Conservation (phyloP, 257 asterid species). For the Solanum phureja region DNA sequence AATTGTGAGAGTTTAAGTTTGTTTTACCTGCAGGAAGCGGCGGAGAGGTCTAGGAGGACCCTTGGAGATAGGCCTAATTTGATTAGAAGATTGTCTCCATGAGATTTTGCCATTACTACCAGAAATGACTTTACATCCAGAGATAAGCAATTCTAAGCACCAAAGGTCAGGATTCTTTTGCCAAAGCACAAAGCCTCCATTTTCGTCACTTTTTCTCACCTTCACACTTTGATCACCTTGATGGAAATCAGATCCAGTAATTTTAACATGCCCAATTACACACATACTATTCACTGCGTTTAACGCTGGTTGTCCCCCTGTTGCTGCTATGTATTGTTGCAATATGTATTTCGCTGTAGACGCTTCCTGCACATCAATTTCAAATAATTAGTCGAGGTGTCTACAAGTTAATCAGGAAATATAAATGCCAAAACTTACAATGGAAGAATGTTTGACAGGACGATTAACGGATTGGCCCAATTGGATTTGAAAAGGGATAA, state of each 20-base stretch:
- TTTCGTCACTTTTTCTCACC: slow-evolving; percentile 56
- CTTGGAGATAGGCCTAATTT: slow-evolving; percentile 55
- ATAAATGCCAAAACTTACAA: slow-evolving; percentile 25
- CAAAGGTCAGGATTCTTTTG: slow-evolving; percentile 80
- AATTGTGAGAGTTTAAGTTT: neutral
- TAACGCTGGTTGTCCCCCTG: slow-evolving; percentile 78
- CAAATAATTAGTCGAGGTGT: neutral
- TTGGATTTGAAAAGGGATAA: slow-evolving; percentile 63
- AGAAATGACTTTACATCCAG: slow-evolving; percentile 82
- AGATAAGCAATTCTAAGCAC: slow-evolving; percentile 66
- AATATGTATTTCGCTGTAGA: slow-evolving; percentile 90
- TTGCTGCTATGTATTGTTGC: slow-evolving; percentile 82
- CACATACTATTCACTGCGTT: slow-evolving; percentile 68
- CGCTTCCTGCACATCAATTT: slow-evolving; percentile 46
- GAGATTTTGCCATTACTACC: slow-evolving; percentile 72
- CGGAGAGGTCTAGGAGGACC: slow-evolving; percentile 80
- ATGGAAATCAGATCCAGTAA: slow-evolving; percentile 72
- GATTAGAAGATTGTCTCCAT: slow-evolving; percentile 92
- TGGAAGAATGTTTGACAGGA: slow-evolving; percentile 66
- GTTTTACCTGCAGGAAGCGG: slow-evolving; percentile 59
- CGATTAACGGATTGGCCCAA: slow-evolving; percentile 42
- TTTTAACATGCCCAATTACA: slow-evolving; percentile 64
- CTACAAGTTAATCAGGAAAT: neutral
- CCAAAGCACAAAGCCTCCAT: slow-evolving; percentile 88
- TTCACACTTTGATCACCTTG: slow-evolving; percentile 71